Conservation (phyloP, 768 basidiomycete species). For the Myochromella boudieri region DNA sequence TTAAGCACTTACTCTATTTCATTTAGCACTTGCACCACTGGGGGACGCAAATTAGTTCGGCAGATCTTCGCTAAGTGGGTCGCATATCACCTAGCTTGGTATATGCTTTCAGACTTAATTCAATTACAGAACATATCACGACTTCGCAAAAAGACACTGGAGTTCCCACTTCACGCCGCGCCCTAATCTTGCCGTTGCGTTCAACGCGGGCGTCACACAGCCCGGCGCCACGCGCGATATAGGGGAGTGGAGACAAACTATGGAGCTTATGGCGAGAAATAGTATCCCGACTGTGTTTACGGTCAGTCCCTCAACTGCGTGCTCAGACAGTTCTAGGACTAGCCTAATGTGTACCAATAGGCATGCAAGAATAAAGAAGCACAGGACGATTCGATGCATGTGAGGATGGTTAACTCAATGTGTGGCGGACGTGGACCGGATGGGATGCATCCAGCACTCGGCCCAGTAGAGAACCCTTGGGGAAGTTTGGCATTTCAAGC, state of each 20-base stretch:
- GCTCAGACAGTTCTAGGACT: too few species aligned
- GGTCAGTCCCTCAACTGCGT: constrained; percentile 18
- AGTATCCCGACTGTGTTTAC: constrained; percentile 33
- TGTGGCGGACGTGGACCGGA: too few species aligned
- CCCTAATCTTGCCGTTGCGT: constrained; percentile 36
- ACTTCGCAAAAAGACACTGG: constrained; percentile 17
- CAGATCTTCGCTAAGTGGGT: constrained; percentile 24
- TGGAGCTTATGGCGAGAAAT: constrained; percentile 22
- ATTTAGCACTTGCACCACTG: constrained; percentile 24
- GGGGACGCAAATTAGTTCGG: constrained; percentile 25
- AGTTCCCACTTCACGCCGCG: constrained; percentile 17
- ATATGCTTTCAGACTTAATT: background rate
- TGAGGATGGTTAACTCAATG: too few species aligned
- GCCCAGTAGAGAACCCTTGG: too few species aligned
- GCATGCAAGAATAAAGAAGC: too few species aligned
- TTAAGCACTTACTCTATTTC: too few species aligned
- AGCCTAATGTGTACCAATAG: too few species aligned
- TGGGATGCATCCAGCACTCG: too few species aligned
- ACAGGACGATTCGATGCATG: too few species aligned
- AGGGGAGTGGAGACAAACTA: constrained; percentile 25
- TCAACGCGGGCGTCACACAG: constrained; percentile 33
- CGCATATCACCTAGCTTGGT: background rate
- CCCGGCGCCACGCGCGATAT: too few species aligned
- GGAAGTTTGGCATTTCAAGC: too few species aligned
- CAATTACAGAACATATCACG: constrained; percentile 29